Evolutionary conservation across 352 stramenopile species (phyloP).

Genomic region (Lagenidium giganteum): DNA sequence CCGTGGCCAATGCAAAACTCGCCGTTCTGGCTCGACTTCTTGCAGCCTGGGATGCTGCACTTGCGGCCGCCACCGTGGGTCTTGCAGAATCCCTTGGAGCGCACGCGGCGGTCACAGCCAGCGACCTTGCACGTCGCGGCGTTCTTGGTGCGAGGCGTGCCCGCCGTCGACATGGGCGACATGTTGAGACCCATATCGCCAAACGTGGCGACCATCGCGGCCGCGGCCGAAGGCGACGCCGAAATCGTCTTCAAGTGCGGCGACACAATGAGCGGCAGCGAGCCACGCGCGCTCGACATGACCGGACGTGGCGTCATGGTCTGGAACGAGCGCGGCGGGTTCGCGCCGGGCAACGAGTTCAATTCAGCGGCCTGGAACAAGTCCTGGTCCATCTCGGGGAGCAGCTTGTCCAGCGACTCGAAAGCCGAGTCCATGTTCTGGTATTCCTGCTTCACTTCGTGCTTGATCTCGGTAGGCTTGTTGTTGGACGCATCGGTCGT

Average conservation of each 20-base stretch:
- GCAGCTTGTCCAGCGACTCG: slow-evolving; percentile 64
- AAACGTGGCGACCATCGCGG: slow-evolving; percentile 23
- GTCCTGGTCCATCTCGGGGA: slow-evolving; percentile 63
- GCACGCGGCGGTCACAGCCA: slow-evolving; percentile 56
- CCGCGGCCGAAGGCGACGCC: slow-evolving; percentile 15
- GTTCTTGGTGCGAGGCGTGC: slow-evolving; percentile 30
- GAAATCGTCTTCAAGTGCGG: slow-evolving; percentile 26
- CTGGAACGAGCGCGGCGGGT: slow-evolving; percentile 12
- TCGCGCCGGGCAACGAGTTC: slow-evolving; percentile 2
- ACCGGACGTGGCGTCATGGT: slow-evolving; percentile 27
- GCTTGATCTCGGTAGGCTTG: slow-evolving; percentile 3
- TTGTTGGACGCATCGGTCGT: too few species aligned
- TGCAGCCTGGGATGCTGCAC: slow-evolving; percentile 81
- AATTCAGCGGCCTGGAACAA: slow-evolving; percentile 32
- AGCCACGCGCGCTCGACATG: slow-evolving; percentile 20
- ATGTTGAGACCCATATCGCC: too few species aligned
- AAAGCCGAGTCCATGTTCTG: slow-evolving; percentile 25
- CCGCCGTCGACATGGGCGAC: slow-evolving; percentile 25
- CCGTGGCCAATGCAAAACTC: slow-evolving; percentile 86
- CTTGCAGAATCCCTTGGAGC: slow-evolving; percentile 85
- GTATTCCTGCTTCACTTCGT: slow-evolving; percentile 6
- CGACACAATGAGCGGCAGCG: slow-evolving; percentile 33
- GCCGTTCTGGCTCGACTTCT: slow-evolving; percentile 83
- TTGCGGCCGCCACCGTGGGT: slow-evolving; percentile 78
- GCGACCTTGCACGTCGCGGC: slow-evolving; percentile 60